These are phyloP conservation scores for Beta lomatogona DNA, from an alignment of 179 eudicot genomes.

Conservation along the genomic window DNA sequence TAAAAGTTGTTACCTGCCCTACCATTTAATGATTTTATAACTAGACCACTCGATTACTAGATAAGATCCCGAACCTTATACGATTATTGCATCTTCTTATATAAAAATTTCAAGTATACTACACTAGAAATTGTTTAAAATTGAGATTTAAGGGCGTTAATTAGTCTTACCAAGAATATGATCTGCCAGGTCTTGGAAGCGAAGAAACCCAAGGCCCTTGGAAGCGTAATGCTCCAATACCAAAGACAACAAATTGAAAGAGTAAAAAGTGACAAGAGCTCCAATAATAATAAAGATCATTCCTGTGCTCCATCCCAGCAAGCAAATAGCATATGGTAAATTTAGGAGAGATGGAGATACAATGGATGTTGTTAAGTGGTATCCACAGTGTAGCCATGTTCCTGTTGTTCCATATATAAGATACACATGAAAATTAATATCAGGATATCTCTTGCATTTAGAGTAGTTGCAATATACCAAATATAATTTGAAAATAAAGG, in stretches of 20 bases:
- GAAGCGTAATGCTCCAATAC: constrained; percentile 78
- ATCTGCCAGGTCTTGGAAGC: constrained; percentile 85
- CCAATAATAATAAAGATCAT: constrained; percentile 46
- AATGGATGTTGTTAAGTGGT: constrained; percentile 87
- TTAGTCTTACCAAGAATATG: constrained; percentile 50
- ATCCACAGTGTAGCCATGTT: constrained; percentile 84
- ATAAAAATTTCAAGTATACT: neutral
- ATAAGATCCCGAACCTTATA: too few relatives aligned
- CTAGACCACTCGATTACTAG: too few relatives aligned
- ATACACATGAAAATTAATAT: neutral
- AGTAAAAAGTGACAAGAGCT: constrained; percentile 71
- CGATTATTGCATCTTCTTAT: too few relatives aligned
- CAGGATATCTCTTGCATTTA: neutral
- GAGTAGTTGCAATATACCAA: too few relatives aligned
- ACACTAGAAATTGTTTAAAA: neutral
- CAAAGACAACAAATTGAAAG: constrained; percentile 68
- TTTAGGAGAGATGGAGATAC: constrained; percentile 74
- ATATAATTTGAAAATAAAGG: too few relatives aligned
- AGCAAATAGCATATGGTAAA: constrained; percentile 67
- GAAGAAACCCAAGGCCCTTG: constrained; percentile 67
- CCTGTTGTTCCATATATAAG: constrained; percentile 35
- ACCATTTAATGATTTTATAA: too few relatives aligned
- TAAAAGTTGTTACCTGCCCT: too few relatives aligned
- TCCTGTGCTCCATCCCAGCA: constrained; percentile 74
- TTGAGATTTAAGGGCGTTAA: neutral